Evolutionary conservation across 1,284 basidiomycete species (phyloP).

Genomic region (Fomitopsis palustris): DNA sequence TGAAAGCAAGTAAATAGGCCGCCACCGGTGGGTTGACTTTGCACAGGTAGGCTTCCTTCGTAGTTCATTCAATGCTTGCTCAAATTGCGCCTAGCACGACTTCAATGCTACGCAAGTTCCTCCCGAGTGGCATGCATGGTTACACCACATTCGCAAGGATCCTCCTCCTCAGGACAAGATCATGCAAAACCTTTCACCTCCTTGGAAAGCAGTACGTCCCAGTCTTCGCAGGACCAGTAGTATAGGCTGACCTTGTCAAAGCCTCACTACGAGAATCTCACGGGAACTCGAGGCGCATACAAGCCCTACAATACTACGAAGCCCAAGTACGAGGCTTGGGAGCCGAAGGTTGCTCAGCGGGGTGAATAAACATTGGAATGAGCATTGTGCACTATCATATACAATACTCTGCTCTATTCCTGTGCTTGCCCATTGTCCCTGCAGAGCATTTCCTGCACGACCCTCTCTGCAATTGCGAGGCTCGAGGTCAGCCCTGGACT

Average conservation of each 20-base stretch:
- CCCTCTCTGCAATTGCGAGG: conserved; percentile 71
- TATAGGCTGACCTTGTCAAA: conserved; percentile 26
- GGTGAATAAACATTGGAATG: conserved; percentile 17
- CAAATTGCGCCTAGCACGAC: conserved; percentile 54
- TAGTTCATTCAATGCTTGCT: neutral
- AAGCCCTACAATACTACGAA: conserved; percentile 83
- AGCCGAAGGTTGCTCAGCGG: conserved; percentile 66
- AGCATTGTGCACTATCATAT: neutral
- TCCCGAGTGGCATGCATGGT: conserved; percentile 94
- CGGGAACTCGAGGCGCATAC: conserved; percentile 88
- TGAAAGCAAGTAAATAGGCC: conserved; percentile 46
- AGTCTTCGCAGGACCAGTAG: neutral
- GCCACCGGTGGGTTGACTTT: conserved; percentile 93
- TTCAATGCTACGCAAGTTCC: conserved; percentile 89
- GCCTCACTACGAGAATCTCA: conserved; percentile 85
- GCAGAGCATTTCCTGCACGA: conserved; percentile 56
- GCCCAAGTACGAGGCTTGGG: conserved; percentile 83
- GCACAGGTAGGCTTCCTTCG: conserved; percentile 54
- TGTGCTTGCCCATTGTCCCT: conserved; percentile 15
- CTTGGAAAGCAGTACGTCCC: conserved; percentile 79
- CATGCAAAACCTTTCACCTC: conserved; percentile 62
- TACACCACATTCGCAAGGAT: conserved; percentile 83
- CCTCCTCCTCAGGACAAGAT: conserved; percentile 76
- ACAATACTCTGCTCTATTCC: conserved; percentile 7
- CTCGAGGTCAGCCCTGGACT: conserved; percentile 75